These are phyloP conservation scores for Hypoxylon sp. DNA, from an alignment of 2,329 filamentous ascomycete species.

Conservation along the genomic window DNA sequence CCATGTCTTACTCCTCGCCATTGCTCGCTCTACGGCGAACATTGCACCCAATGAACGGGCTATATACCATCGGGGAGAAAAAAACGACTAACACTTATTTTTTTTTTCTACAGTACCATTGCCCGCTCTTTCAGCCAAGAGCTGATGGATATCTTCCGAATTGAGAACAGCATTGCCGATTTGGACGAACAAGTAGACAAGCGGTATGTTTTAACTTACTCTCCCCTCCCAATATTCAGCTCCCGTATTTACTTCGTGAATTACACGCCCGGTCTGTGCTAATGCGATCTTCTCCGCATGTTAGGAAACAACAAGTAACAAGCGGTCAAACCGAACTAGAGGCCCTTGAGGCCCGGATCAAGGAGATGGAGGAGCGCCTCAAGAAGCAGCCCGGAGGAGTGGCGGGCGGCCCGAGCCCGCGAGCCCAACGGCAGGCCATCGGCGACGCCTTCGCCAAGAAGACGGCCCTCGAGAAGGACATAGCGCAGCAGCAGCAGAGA, in stretches of 20 bases:
- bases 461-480: conserved; percentile 48
- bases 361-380: conserved; percentile 85
- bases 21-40: conserved; percentile 3
- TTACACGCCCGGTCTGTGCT: no score
- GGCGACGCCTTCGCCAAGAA: conserved; percentile 46
- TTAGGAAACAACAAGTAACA: conserved; percentile 83
- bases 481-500: conserved; percentile 45
- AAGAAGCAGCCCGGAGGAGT: conserved; percentile 50
- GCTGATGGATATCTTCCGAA: conserved; percentile 88
- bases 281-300: conserved; percentile 12
- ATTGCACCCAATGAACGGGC: background rate
- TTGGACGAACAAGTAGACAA: conserved; percentile 81
- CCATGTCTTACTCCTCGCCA: conserved; percentile 64
- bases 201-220: conserved; percentile 70
- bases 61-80: background rate
- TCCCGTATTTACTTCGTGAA: no score
- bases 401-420: conserved; percentile 36
- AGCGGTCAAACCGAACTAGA: conserved; percentile 84
- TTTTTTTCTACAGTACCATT: conserved; percentile 73
- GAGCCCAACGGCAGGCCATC: conserved; percentile 48
- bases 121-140: conserved; percentile 88
- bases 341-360: conserved; percentile 83
- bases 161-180: conserved; percentile 81
- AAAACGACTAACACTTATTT: conserved; percentile 32
- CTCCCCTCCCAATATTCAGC: conserved; percentile 9